phyloP scores from a whole-genome alignment of 805 yeast genomes.

The Cyberlindnera mycetangii region DNA sequence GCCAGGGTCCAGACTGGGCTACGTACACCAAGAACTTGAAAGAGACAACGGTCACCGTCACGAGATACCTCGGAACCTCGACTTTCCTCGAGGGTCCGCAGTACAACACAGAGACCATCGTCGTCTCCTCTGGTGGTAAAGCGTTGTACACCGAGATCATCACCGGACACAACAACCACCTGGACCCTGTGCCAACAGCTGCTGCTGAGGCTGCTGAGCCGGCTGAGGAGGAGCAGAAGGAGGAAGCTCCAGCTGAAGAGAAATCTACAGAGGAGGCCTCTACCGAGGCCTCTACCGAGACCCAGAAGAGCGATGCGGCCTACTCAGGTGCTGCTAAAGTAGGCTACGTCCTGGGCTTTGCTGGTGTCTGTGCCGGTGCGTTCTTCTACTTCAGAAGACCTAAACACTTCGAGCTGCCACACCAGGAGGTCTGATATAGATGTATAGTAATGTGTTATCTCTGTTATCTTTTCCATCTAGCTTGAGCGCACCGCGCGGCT shows the following conservation, averaged over 20 bases:
- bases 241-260: background rate
- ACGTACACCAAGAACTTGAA: conserved; percentile 11
- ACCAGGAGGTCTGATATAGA: background rate
- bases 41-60: conserved; percentile 2
- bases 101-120: conserved; percentile 4
- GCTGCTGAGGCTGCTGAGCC: conserved; percentile 5
- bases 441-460: background rate
- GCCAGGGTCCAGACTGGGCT: conserved; percentile 22
- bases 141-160: conserved; percentile 7
- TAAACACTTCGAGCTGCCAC: background rate
- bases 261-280: background rate
- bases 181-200: conserved; percentile 2
- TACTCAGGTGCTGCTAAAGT: background rate
- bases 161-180: conserved; percentile 2
- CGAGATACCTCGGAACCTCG: conserved; percentile 8
- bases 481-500: background rate
- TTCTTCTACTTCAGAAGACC: conserved; percentile 1
- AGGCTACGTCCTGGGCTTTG: background rate
- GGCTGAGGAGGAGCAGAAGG: background rate
- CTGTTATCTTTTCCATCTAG: background rate
- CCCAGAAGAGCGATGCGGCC: background rate
- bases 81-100: conserved; percentile 3
- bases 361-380: background rate
- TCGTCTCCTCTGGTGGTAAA: conserved; percentile 5
- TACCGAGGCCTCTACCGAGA: background rate